A percentile compares a stretch with the other conserved stretches of the same genome.
These are phyloP conservation scores for Schoenoplectus tabernaemontani DNA, from an alignment of 202 grass and related monocot genomes.

Conservation along the genomic window DNA sequence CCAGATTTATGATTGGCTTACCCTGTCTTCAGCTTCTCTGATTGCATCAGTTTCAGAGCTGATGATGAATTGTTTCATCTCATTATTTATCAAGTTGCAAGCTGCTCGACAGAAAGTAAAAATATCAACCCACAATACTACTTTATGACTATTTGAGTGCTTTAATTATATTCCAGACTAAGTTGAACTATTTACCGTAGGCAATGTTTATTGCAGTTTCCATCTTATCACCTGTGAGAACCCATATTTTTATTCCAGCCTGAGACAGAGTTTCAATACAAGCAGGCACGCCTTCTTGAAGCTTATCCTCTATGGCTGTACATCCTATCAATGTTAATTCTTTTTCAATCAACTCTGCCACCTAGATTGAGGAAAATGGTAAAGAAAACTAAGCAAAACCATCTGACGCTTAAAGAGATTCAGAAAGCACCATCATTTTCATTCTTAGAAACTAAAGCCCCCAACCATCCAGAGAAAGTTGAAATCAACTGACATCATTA, in stretches of 20 bases:
- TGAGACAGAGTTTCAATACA: constrained; percentile 92
- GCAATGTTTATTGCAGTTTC: constrained; percentile 99
- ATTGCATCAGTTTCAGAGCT: constrained; percentile 83
- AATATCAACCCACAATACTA: constrained; percentile 20
- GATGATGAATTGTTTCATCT: constrained; percentile 86
- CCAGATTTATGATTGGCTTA: constrained; percentile 37
- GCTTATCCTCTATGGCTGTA: constrained; percentile 98
- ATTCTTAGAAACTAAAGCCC: too few relatives aligned
- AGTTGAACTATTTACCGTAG: constrained; percentile 53
- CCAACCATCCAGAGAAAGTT: too few relatives aligned
- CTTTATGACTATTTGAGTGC: neutral
- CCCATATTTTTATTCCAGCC: constrained; percentile 99
- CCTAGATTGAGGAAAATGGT: constrained; percentile 34
- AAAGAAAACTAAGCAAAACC: constrained; percentile 17
- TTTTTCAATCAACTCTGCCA: constrained; percentile 98
- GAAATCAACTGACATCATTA: too few relatives aligned
- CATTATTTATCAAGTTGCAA: constrained; percentile 95
- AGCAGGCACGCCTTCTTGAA: constrained; percentile 92
- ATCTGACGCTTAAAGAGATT: too few relatives aligned
- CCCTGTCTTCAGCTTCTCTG: constrained; percentile 86
- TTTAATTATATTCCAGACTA: neutral
- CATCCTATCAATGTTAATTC: constrained; percentile 77
- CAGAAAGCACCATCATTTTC: too few relatives aligned
- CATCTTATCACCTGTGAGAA: constrained; percentile 98
- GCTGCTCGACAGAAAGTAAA: constrained; percentile 46